phyloP scores from a whole-genome alignment of 2,329 filamentous ascomycete species.

The Penicillium aurantiogriseum region DNA sequence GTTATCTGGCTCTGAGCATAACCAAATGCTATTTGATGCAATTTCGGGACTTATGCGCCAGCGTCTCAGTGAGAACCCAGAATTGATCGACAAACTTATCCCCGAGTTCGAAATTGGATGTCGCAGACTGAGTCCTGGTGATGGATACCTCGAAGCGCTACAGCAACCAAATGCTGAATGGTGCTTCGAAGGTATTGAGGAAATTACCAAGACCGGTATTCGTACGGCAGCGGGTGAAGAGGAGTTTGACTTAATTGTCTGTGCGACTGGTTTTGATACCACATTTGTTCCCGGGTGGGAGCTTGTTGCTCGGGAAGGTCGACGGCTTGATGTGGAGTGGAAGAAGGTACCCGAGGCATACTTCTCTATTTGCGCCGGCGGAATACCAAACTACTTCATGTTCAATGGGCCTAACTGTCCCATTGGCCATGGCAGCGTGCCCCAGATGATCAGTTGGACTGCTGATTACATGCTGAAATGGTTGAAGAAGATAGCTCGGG shows the following conservation, averaged over 20 bases:
- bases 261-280: neutral
- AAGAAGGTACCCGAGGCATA: neutral
- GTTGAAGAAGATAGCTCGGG: neutral
- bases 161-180: too few relatives aligned
- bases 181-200: too few relatives aligned
- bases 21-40: too few relatives aligned
- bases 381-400: neutral
- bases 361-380: neutral
- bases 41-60: too few relatives aligned
- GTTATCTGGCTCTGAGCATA: too few relatives aligned
- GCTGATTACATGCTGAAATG: neutral
- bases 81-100: too few relatives aligned
- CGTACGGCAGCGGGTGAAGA: neutral
- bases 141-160: too few relatives aligned
- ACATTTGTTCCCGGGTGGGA: neutral
- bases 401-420: too few relatives aligned
- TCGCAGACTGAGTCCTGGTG: too few relatives aligned
- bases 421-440: neutral
- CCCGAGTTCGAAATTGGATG: too few relatives aligned
- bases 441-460: neutral
- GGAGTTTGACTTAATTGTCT: neutral
- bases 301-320: neutral
- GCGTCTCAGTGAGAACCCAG: too few relatives aligned
- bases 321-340: neutral
- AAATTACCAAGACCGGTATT: too few relatives aligned